These are phyloP conservation scores for Marasmius oreades DNA, from an alignment of 1,284 basidiomycete genomes.

Conservation along the genomic window DNA sequence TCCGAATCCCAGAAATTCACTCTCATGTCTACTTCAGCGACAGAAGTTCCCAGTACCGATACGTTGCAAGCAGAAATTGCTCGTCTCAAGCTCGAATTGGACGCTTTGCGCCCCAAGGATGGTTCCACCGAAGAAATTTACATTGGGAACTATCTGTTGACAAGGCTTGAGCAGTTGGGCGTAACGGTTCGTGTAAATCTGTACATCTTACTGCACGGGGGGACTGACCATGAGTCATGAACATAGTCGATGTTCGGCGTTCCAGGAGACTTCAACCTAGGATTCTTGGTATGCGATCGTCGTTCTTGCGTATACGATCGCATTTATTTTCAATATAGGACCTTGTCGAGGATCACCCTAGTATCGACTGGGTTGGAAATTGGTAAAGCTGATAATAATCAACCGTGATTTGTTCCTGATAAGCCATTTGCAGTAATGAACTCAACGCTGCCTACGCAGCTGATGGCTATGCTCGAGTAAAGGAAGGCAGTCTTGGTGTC, in stretches of 20 bases:
- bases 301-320: not conserved
- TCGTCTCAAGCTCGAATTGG: constrained; percentile 51
- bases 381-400: constrained; percentile 41
- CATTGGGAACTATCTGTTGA: constrained; percentile 69
- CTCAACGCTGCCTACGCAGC: constrained; percentile 89
- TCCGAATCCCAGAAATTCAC: not conserved
- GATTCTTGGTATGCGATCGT: constrained; percentile 54
- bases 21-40: constrained; percentile 19
- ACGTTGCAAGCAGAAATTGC: constrained; percentile 49
- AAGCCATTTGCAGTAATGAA: constrained; percentile 59
- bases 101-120: constrained; percentile 37
- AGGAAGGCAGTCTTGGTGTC: constrained; percentile 69
- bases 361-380: constrained; percentile 88
- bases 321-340: constrained; percentile 44
- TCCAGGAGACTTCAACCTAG: constrained; percentile 92
- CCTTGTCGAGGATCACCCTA: constrained; percentile 78
- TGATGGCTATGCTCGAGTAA: constrained; percentile 90
- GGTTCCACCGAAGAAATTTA: constrained; percentile 43
- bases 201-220: not conserved
- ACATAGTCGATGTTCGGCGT: constrained; percentile 79
- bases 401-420: not conserved
- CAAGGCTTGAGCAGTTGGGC: constrained; percentile 64
- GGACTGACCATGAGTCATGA: constrained; percentile 14
- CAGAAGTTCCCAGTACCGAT: constrained; percentile 19
- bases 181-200: constrained; percentile 49